Percentiles rank a stretch among this genome's conserved stretches.
These are phyloP conservation scores for Diutina ranongensis DNA, from an alignment of 1,139 yeast genomes.

Conservation along the genomic window DNA sequence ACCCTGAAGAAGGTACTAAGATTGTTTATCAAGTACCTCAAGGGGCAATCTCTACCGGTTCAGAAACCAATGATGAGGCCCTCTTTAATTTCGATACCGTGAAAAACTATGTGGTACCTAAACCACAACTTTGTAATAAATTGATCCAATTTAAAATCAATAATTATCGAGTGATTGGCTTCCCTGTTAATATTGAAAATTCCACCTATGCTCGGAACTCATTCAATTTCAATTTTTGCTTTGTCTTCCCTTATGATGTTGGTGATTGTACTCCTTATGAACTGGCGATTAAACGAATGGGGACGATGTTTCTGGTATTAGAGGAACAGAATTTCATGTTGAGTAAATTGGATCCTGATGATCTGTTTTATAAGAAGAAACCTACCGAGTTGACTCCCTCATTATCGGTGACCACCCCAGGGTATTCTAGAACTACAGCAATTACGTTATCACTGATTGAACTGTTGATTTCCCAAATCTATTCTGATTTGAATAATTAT, in stretches of 20 bases:
- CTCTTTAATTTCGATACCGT: constrained; percentile 75
- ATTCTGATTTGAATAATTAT: constrained; percentile 85
- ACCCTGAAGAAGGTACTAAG: constrained; percentile 91
- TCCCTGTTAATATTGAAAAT: constrained; percentile 75
- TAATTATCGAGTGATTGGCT: constrained; percentile 70
- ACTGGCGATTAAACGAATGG: constrained; percentile 71
- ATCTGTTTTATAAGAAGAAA: constrained; percentile 17
- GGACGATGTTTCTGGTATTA: constrained; percentile 78
- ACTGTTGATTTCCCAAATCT: constrained; percentile 76
- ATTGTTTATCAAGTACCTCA: constrained; percentile 85
- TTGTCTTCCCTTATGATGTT: constrained; percentile 67
- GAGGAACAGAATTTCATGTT: constrained; percentile 81
- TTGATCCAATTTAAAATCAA: constrained; percentile 65
- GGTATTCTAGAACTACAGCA: constrained; percentile 28
- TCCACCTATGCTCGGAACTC: constrained; percentile 77
- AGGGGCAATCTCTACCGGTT: constrained; percentile 9
- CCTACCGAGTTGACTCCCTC: constrained; percentile 9
- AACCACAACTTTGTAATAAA: constrained; percentile 79
- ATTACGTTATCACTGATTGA: constrained; percentile 53
- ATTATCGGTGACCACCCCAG: constrained; percentile 20
- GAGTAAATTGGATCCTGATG: constrained; percentile 38
- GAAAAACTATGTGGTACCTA: constrained; percentile 86
- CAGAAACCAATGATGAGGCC: constrained; percentile 13
- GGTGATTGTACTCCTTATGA: constrained; percentile 82
- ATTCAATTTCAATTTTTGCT: constrained; percentile 84